Evolutionary conservation across 225 moss, liverwort and hornwort genomes (phyloP).

Genomic region (Pseudisothecium myosuroides): DNA sequence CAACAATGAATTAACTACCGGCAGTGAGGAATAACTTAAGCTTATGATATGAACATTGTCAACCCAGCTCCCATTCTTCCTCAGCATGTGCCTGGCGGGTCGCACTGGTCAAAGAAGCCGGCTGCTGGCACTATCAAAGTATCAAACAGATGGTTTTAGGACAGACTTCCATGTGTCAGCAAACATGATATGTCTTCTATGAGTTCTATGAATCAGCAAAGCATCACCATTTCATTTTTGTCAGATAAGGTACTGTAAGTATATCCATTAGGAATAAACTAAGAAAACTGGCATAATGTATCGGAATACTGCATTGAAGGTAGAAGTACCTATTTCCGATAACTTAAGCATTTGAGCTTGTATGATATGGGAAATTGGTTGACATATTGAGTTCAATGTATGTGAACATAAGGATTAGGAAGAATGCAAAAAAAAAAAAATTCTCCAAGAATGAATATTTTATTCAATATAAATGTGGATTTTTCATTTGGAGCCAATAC

Average conservation of each 20-base stretch:
- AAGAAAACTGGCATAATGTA: not conserved
- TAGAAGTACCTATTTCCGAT: no score
- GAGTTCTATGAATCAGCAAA: not conserved
- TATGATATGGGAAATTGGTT: no score
- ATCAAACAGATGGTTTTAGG: not conserved
- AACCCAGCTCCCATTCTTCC: not conserved
- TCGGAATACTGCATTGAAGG: no score
- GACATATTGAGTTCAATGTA: no score
- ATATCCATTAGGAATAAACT: not conserved
- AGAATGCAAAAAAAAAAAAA: no score
- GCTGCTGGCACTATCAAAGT: not conserved
- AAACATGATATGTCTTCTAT: not conserved
- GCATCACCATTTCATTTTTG: not conserved
- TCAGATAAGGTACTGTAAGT: not conserved
- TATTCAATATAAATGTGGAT: no score
- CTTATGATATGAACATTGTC: no score
- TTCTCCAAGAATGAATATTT: no score
- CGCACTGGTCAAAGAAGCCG: not conserved
- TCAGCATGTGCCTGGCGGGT: not conserved
- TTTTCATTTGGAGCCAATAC: no score
- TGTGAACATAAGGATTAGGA: no score
- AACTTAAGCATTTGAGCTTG: no score
- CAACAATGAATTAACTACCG: not conserved
- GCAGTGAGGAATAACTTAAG: not conserved
- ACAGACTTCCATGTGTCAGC: not conserved